Evolutionary conservation across 2,329 filamentous ascomycete species (phyloP), one percentile per base, ranked within the genome.

Genomic region (Eutypa lata): DNA sequence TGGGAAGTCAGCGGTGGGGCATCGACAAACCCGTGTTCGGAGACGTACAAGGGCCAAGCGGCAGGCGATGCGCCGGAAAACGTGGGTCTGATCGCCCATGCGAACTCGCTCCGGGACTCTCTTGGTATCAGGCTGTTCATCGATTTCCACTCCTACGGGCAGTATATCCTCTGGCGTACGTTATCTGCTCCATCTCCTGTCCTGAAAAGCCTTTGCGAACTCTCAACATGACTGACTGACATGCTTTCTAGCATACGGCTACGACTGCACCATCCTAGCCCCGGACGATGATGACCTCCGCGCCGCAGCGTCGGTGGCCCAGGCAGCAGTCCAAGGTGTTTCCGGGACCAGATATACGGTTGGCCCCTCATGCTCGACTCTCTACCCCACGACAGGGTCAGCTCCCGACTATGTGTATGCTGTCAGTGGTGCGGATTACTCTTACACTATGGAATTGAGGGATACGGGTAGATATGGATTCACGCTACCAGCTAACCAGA

Each of bases 41-140:
- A 77, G 61, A 74, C 71, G 13, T 81, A 75, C 59, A 68, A 68
- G 64, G 75, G 75, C 49, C 49, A 49, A 24, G 61, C 63, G 22
- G 65, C 72, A 16, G 74, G 75, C 22, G 74, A 79, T 56, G 75
- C 76, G 6, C 72, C 76, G 11, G 77, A 82, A 64, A 79, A 74
- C 59, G 73, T 72, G 53, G 76, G 69, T 11, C 66, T 81, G 46
- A 70, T 71, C 54, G 72, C 72, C 11, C 76, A 78, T 49, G 70
- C 80, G 28, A 72, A 76, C 52, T 65, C 71, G 44, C 65, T 84
- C 11, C 69, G 72, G 4, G 57, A 54, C 7, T 56, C 52, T 26
- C 61, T 59, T 2, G 64, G 64, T 3, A 65, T 66, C 43, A 65
- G 65, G 50, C 51, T 64, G 5, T 66, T 65, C 37, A 61, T 66